Base-by-base conservation (phyloP, 352 stramenopile species). In the Pythium graminicola region DNA sequence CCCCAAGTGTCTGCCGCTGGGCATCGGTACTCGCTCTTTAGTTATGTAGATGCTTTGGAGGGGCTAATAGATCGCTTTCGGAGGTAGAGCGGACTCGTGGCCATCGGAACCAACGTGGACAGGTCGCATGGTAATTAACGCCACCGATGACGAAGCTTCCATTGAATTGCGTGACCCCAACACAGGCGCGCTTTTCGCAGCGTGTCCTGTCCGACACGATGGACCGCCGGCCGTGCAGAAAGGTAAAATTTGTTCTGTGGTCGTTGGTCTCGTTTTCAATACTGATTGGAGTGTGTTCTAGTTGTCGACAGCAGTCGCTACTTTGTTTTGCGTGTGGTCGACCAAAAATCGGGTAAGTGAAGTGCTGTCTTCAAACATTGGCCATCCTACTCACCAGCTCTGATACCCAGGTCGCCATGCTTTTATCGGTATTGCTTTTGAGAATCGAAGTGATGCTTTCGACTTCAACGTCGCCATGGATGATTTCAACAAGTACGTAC, bases 391-490 rank as follows among this genome's bases (percentile, higher is more conserved):
- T 27, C 17, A 22, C 40, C 7, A 13, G 8, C 17, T 24, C 10
- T 35, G 22, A 19, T 33, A n/a, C 29, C 10, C 29, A 80, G 89
- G 88, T 17, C 66, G 85, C 24, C 86, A 97, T 65, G 91, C 93
- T 64, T 97, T 96, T 66, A 93, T 97, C 49, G 90, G 90, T 16
- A 81, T 97, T 54, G 90, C 88, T 4, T 97, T 97, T 53, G 93
- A 97, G 66, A 91, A 97, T 58, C 75, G 90, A 33, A 96, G 93
- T 64, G 86, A 97, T 65, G 88, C 90, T 1, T 97, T 97, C 72
- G 90, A 97, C 69, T 97, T 97, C 62, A 97, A 97, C 57, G 90
- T 93, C 10, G 84, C 86, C 6, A 78, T 97, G 19, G 86, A 96
- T 50, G 87, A 97, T 71, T 78, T 86, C 54, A 76, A 67, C 62